These are phyloP conservation scores for Leptographium galeiforme DNA, from an alignment of 2,329 filamentous ascomycete species.

Conservation along the genomic window DNA sequence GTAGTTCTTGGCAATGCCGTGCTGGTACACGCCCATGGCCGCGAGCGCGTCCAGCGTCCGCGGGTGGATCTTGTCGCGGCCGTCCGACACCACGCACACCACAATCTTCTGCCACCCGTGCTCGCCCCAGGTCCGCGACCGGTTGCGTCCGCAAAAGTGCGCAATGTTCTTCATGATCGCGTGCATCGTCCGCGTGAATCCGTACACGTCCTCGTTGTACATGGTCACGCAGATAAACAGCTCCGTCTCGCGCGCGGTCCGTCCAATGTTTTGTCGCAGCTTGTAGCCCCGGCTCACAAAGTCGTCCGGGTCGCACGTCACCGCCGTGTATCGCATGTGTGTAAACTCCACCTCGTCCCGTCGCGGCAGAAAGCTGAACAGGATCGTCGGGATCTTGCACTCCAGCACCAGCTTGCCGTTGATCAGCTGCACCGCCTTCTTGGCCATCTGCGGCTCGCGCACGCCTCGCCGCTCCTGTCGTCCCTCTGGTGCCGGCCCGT, in stretches of 20 bases:
- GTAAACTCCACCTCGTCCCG: slow-evolving; percentile 94
- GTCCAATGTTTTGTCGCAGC: slow-evolving; percentile 79
- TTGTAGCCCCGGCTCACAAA: slow-evolving; percentile 91
- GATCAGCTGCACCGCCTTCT: slow-evolving; percentile 89
- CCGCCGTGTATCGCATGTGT: slow-evolving; percentile 87
- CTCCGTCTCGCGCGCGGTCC: slow-evolving; percentile 84
- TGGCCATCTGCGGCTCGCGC: slow-evolving; percentile 73
- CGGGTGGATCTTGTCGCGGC: slow-evolving; percentile 78
- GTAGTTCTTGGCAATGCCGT: slow-evolving; percentile 95
- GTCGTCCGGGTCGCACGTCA: slow-evolving; percentile 85
- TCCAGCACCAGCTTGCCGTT: slow-evolving; percentile 96
- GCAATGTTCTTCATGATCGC: slow-evolving; percentile 97
- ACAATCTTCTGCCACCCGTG: slow-evolving; percentile 99
- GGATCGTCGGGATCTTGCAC: slow-evolving; percentile 96
- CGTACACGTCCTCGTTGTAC: slow-evolving; percentile 98
- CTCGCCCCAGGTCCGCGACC: slow-evolving; percentile 93
- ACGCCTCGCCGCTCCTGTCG: slow-evolving; percentile 81
- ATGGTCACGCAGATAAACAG: slow-evolving; percentile 94
- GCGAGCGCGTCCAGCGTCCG: slow-evolving; percentile 87
- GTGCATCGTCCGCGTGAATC: slow-evolving; percentile 96
- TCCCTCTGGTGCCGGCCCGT: slow-evolving; percentile 75
- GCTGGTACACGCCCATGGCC: slow-evolving; percentile 95
- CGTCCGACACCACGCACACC: slow-evolving; percentile 91
- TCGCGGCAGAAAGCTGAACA: slow-evolving; percentile 91
- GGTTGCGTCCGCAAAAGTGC: slow-evolving; percentile 85